phyloP scores from a whole-genome alignment of 1,284 basidiomycete species.

The Austroboletus rostrupii region DNA sequence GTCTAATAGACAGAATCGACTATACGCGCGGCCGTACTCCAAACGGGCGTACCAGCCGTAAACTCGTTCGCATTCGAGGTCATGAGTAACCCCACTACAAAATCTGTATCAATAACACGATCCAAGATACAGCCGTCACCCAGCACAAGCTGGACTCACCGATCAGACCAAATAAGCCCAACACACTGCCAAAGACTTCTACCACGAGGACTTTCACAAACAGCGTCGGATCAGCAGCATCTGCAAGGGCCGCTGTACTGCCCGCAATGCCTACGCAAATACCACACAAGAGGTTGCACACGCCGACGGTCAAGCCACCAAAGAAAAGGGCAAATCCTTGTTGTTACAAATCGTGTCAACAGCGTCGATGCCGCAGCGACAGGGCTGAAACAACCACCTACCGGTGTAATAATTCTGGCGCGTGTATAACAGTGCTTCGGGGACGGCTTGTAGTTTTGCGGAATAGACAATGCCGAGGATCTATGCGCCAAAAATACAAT shows the following conservation, averaged over 20 bases:
- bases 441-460: slow-evolving; percentile 63
- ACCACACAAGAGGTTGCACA: slow-evolving; percentile 92
- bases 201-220: slow-evolving; percentile 95
- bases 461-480: slow-evolving; percentile 95
- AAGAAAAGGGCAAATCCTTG: slow-evolving; percentile 89
- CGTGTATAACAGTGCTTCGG: slow-evolving; percentile 69
- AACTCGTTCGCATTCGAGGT: slow-evolving; percentile 57
- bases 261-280: slow-evolving; percentile 89
- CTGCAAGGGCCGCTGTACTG: slow-evolving; percentile 86
- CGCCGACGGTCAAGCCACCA: slow-evolving; percentile 87
- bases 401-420: slow-evolving; percentile 88
- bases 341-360: not conserved
- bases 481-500: slow-evolving; percentile 34
- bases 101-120: slow-evolving; percentile 1
- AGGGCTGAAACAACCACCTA: too few relatives aligned
- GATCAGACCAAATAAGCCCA: slow-evolving; percentile 89
- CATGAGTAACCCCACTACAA: slow-evolving; percentile 65
- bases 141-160: slow-evolving; percentile 48
- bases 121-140: not conserved
- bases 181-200: slow-evolving; percentile 90
- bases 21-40: slow-evolving; percentile 19
- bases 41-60: slow-evolving; percentile 32
- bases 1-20: slow-evolving; percentile 22
- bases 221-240: slow-evolving; percentile 87
- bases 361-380: too few relatives aligned